A percentile compares a stretch with the other conserved stretches of the same genome.
Conservation (phyloP, 2,329 filamentous ascomycete species). For the Chaetomiaceae sp. region DNA sequence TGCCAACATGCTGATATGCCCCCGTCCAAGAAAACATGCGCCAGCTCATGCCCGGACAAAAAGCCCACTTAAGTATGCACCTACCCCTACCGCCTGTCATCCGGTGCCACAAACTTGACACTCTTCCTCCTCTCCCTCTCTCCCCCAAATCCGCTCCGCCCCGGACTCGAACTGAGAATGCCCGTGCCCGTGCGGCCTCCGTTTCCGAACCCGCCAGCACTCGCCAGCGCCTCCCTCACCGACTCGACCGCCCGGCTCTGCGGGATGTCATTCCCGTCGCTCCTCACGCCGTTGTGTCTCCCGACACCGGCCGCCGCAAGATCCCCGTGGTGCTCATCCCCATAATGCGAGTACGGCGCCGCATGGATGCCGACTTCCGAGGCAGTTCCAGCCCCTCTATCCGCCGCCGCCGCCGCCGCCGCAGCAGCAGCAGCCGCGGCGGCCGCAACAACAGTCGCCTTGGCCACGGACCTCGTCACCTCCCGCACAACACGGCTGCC, state of each 20-base stretch:
- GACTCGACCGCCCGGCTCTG: conserved; percentile 58
- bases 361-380: neutral
- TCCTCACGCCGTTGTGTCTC: conserved; percentile 32
- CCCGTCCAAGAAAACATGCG: too few species aligned
- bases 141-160: conserved; percentile 27
- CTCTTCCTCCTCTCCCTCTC: conserved; percentile 57
- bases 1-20: too few species aligned
- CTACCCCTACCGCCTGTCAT: conserved; percentile 29
- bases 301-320: neutral
- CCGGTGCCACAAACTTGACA: conserved; percentile 55
- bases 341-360: too few species aligned
- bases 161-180: conserved; percentile 49
- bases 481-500: conserved; percentile 45
- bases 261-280: conserved; percentile 50
- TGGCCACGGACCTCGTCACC: conserved; percentile 21
- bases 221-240: conserved; percentile 46
- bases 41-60: too few species aligned
- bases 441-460: conserved; percentile 16
- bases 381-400: neutral
- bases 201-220: conserved; percentile 25
- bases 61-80: neutral
- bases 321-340: neutral
- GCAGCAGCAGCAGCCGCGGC: neutral
- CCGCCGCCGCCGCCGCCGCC: conserved; percentile 1
- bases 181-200: conserved; percentile 22